Evolutionary conservation across 306 rosid species (phyloP), one percentile per base, ranked within the genome.

Genomic region (Citrullus mucosospermus): DNA sequence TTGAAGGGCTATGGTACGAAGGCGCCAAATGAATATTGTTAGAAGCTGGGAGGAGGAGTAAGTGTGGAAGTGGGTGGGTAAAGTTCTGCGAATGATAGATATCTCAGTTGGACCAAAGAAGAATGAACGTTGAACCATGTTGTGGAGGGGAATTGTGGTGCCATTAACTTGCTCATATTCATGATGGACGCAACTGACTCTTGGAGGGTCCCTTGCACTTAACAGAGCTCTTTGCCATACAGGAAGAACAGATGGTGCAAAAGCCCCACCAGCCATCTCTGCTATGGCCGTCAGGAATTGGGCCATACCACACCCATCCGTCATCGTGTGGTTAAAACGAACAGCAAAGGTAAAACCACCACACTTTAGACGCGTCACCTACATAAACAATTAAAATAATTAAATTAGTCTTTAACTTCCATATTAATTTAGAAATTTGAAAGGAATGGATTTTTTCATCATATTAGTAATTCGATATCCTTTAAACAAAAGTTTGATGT

Each of bases 311-410:
- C 2, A 0, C 0, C 9, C 87, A 3, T 81, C 87, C 0, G 51
- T 8, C 68, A 84, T 65, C 0, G 84, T 79, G 60, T 81, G 89
- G 25, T 84, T 86, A 15, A 81, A 1, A 0, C 84, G 82, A 25
- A 79, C 0, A 0, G 85, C 87, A 2, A 81, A 34, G 1, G 79
- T 56, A 48, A 86, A 79, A 34, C 85, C 85, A n/a, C 84, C 85
- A 0, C 89, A 86, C 0, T 28, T 72, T 0, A 84, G 59, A 5
- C 71, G 25, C 0, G 89, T 86, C 14, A 83, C 85, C 89, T 81
- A 0, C 28, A 3, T 8, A 0, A 5, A 36, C 2, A 9, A 2
- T 38, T 4, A 38, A 7, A 7, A 17, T 8, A 65, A 16, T 14
- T 0, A 8, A 8, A 36, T 14, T 28, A 6, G 5, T 13, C 4